Percentiles rank a stretch among this genome's conserved stretches.
Conservation (phyloP, 140 eudicot genomes). For the Oenanthe javanica region DNA sequence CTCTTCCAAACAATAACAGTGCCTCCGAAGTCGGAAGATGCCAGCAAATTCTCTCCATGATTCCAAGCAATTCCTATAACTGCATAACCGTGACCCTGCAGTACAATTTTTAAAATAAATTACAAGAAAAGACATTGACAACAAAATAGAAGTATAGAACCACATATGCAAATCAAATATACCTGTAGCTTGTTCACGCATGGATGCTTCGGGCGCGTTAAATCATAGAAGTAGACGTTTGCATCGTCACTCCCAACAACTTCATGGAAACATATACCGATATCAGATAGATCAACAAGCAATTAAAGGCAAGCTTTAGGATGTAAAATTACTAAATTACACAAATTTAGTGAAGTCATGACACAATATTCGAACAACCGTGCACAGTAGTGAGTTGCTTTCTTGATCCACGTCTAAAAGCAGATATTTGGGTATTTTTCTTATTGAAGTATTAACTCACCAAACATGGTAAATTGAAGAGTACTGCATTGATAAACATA, state of each 20-base stretch:
- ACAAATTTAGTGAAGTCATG: not conserved
- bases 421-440: not conserved
- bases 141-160: slow-evolving; percentile 9
- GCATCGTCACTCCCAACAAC: slow-evolving; percentile 99
- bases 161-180: slow-evolving; percentile 1
- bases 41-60: slow-evolving; percentile 89
- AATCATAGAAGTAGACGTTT: slow-evolving; percentile 89
- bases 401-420: not conserved
- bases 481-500: slow-evolving; percentile 16
- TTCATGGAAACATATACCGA: slow-evolving; percentile 18
- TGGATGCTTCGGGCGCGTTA: slow-evolving; percentile 82
- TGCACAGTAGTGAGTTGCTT: not conserved
- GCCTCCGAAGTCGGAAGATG: slow-evolving; percentile 97
- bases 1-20: slow-evolving; percentile 98
- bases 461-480: not conserved
- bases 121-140: not conserved
- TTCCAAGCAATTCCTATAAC: slow-evolving; percentile 96
- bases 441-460: not conserved
- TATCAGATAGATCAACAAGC: slow-evolving; percentile 6
- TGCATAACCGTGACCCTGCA: slow-evolving; percentile 93
- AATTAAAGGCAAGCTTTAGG: not conserved
- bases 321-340: not conserved
- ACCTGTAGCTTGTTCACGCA: slow-evolving; percentile 98
- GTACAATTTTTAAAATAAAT: not conserved
- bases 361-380: not conserved